Base-by-base conservation (phyloP, 208 protist genomes). In the Wallacemonas sp. region DNA sequence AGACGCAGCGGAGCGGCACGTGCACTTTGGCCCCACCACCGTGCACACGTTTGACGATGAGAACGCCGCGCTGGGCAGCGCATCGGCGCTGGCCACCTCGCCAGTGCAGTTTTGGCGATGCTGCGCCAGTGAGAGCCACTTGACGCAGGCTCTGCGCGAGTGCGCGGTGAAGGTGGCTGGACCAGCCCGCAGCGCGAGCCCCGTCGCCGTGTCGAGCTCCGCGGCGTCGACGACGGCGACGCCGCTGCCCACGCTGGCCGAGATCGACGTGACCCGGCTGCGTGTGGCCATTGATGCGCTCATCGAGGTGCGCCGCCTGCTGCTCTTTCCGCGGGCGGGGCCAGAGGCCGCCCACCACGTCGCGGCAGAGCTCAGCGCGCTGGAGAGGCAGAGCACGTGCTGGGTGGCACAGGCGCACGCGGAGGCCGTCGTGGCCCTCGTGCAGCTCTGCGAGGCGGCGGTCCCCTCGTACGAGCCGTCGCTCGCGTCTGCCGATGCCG, bases 401-500 rank as follows among this genome's bases (percentile, higher is more conserved):
- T 70, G 59, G 59, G 62, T 75, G 5, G 25, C 12, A 22, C 16
- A 33, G 31, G 3, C 18, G 23, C 52, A 59, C 48, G 22, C 26
- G 3, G 29, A 62, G 16, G 75, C 68, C 31, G 57, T 77, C 29
- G 59, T 77, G 31, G 82, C 82, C 10, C 68, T 94, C 12, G 72
- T 83, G 48, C 42, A 66, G 33, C 61, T 91, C 12, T 67, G 81
- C 54, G 85, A 94, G 46, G 76, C 82, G 0, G 84, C 88, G 1
- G 70, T 94, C 28, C 85, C 84, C 1, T 65, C 82, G 65, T 71
- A 69, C 39, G 44, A 76, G 10, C 83, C 87, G 1, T 57, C 76
- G 44, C 72, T 94, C 36, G 29, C 77, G 18, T 46, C 61, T 16
- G 8, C 5, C 2, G 41, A 64, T 20, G 45, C 46, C 3, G 16